Evolutionary conservation across 2,329 filamentous ascomycete species (phyloP).

Genomic region (Clarireedia hainanense): DNA sequence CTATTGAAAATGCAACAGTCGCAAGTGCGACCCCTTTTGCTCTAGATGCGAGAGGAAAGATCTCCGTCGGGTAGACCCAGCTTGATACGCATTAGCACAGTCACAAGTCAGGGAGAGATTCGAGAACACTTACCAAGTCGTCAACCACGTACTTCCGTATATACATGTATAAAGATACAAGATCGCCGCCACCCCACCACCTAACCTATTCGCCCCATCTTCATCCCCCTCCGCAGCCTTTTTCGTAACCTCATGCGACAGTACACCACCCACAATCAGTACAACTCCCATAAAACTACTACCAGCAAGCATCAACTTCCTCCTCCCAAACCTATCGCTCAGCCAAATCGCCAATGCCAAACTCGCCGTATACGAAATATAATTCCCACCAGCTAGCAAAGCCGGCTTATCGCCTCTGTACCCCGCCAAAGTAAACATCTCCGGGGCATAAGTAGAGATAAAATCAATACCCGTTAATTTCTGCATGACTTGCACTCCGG

Average conservation of each 20-base stretch:
- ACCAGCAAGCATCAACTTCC: background rate
- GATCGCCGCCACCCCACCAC: conserved; percentile 9
- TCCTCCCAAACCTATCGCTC: background rate
- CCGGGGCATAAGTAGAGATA: background rate
- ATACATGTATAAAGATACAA: background rate
- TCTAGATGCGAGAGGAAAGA: background rate
- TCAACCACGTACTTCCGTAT: background rate
- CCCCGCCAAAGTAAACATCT: background rate
- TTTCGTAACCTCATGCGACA: background rate
- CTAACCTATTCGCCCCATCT: background rate
- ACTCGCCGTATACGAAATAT: background rate
- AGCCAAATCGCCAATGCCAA: background rate
- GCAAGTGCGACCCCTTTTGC: background rate
- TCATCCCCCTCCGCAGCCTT: background rate
- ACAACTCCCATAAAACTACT: background rate
- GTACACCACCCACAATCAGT: background rate
- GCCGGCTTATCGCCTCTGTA: background rate
- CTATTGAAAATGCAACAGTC: conserved; percentile 12
- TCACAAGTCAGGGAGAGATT: background rate
- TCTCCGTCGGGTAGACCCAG: background rate
- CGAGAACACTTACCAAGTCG: background rate
- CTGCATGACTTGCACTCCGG: background rate
- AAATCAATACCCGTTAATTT: background rate
- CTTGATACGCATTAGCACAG: background rate
- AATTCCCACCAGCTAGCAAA: background rate